Percentiles rank a stretch among this genome's conserved stretches.
phyloP scores from a whole-genome alignment of 768 basidiomycete species.

The Nidularia pulvinata region DNA sequence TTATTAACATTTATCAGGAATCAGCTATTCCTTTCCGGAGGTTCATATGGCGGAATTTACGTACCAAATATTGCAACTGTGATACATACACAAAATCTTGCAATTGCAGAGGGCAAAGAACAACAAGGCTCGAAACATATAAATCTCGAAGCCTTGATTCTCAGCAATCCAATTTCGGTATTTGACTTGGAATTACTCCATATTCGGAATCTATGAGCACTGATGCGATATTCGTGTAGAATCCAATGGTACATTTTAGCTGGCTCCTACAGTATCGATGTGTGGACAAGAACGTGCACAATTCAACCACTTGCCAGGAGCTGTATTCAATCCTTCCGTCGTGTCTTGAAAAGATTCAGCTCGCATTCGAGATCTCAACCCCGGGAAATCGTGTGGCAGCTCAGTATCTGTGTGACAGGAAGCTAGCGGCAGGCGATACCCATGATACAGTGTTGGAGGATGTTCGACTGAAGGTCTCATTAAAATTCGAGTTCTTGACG shows the following conservation, averaged over 20 bases:
- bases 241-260: slow-evolving; percentile 18
- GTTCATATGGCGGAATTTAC: slow-evolving; percentile 32
- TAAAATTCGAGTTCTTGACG: neutral
- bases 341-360: slow-evolving; percentile 19
- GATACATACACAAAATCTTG: slow-evolving; percentile 26
- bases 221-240: slow-evolving; percentile 11
- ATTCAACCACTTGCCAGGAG: slow-evolving; percentile 20
- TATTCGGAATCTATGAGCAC: too few species aligned
- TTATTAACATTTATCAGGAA: slow-evolving; percentile 8
- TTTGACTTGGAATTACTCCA: neutral
- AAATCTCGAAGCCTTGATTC: slow-evolving; percentile 27
- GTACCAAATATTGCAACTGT: slow-evolving; percentile 31
- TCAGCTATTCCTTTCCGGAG: slow-evolving; percentile 21
- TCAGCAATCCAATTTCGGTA: slow-evolving; percentile 23
- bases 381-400: slow-evolving; percentile 7
- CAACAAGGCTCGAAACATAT: slow-evolving; percentile 15
- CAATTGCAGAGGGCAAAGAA: slow-evolving; percentile 10
- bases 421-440: slow-evolving; percentile 4
- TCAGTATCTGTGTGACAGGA: slow-evolving; percentile 2
- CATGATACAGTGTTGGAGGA: slow-evolving; percentile 14
- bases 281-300: slow-evolving; percentile 21
- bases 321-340: slow-evolving; percentile 14
- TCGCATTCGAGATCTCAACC: slow-evolving; percentile 9
- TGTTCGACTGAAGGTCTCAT: slow-evolving; percentile 9
- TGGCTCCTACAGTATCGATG: slow-evolving; percentile 27